Percentiles rank a stretch among this genome's conserved stretches.
These are phyloP conservation scores for Echium plantagineum DNA, from an alignment of 257 asterid genomes.

Conservation along the genomic window DNA sequence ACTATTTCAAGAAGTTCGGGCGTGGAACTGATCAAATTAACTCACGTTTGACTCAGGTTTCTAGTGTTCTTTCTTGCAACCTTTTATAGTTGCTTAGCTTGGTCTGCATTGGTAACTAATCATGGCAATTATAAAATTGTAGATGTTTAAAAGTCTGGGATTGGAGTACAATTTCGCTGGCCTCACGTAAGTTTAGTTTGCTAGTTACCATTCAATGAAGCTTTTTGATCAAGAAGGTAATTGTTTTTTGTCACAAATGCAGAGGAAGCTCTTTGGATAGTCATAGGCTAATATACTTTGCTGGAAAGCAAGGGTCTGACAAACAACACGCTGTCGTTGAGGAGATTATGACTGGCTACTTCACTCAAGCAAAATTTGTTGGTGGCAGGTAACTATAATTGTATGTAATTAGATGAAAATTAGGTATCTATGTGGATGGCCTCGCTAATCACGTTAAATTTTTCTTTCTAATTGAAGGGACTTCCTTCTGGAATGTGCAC, in stretches of 20 bases:
- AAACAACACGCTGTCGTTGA: conserved; percentile 72
- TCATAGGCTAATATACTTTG: conserved; percentile 54
- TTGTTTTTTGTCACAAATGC: conserved; percentile 17
- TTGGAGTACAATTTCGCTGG: conserved; percentile 42
- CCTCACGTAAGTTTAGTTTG: conserved; percentile 43
- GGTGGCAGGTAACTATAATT: conserved; percentile 57
- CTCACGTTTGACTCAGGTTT: conserved; percentile 63
- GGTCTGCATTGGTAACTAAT: not conserved
- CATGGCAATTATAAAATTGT: conserved; percentile 11
- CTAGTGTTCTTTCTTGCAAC: not conserved
- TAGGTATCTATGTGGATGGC: not conserved
- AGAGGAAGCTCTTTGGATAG: conserved; percentile 56
- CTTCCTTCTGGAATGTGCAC: conserved; percentile 62
- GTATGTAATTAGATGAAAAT: too few species aligned
- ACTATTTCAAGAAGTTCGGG: conserved; percentile 44
- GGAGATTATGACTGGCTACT: conserved; percentile 65
- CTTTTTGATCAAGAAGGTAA: not conserved
- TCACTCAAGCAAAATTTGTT: conserved; percentile 62
- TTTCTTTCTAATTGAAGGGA: conserved; percentile 33
- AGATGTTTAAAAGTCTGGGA: conserved; percentile 51
- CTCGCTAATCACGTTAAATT: not conserved
- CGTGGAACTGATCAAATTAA: conserved; percentile 44
- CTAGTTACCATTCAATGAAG: not conserved
- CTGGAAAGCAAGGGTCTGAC: conserved; percentile 48
- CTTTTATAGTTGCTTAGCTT: not conserved